Conservation (phyloP, 345 rosid genomes). For the Gossypium australe region DNA sequence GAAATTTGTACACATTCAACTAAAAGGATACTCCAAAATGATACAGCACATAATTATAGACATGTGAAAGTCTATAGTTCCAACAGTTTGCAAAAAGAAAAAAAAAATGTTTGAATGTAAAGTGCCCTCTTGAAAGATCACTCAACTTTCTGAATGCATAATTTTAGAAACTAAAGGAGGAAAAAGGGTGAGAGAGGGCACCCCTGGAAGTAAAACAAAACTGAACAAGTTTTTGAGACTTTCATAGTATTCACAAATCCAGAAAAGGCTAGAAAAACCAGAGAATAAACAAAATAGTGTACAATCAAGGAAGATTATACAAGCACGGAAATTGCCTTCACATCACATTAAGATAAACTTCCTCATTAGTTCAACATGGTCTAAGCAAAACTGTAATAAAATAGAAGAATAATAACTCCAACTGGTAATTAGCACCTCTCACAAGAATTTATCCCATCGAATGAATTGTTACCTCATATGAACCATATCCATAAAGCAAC, state of each 20-base stretch:
- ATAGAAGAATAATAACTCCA: not conserved
- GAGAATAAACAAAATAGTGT: not conserved
- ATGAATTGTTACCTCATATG: slow-evolving; percentile 69
- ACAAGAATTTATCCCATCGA: not conserved
- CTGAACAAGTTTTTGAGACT: slow-evolving; percentile 3
- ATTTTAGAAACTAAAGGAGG: not conserved
- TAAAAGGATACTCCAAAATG: slow-evolving; percentile 1
- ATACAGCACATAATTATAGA: not conserved
- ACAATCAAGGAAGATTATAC: not conserved
- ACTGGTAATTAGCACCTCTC: not conserved
- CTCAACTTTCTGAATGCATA: not conserved
- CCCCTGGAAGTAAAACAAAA: not conserved
- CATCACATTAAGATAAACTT: not conserved
- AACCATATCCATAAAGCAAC: slow-evolving; percentile 88
- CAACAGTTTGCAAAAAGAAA: not conserved
- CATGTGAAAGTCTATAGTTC: not conserved
- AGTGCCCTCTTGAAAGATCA: not conserved
- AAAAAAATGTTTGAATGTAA: not conserved
- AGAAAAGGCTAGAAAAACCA: not conserved
- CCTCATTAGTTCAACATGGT: not conserved
- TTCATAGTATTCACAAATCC: not conserved
- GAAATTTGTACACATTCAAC: not conserved
- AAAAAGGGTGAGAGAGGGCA: not conserved
- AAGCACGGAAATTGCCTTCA: not conserved
- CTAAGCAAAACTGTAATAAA: not conserved